Conservation (phyloP, 306 rosid genomes). For the Echinosophora koreensis region DNA sequence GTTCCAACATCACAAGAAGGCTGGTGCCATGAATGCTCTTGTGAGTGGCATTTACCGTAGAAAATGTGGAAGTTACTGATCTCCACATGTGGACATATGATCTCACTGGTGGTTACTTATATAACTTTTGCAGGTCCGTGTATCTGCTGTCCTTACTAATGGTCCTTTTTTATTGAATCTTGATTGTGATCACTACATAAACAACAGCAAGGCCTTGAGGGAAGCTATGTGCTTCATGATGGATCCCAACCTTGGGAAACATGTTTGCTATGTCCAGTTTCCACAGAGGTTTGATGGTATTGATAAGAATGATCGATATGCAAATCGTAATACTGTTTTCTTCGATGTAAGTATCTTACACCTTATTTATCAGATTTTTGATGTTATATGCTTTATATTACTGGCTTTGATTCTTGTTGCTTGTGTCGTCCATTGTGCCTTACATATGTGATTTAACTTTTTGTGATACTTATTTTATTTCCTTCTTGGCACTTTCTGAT, state of each 20-base stretch:
- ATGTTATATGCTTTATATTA: slow-evolving; percentile 6
- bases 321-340: slow-evolving; percentile 96
- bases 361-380: background rate
- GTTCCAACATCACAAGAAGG: slow-evolving; percentile 99
- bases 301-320: slow-evolving; percentile 93
- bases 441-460: background rate
- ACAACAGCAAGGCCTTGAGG: slow-evolving; percentile 96
- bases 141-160: slow-evolving; percentile 96
- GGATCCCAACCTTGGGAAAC: slow-evolving; percentile 97
- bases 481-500: slow-evolving; percentile 33
- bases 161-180: slow-evolving; percentile 98
- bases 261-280: slow-evolving; percentile 94
- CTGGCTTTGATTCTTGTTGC: slow-evolving; percentile 16
- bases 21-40: slow-evolving; percentile 99
- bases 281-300: slow-evolving; percentile 99
- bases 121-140: slow-evolving; percentile 76
- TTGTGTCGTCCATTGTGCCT: background rate
- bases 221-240: slow-evolving; percentile 99
- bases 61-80: slow-evolving; percentile 13
- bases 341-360: slow-evolving; percentile 76
- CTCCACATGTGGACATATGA: background rate
- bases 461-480: slow-evolving; percentile 14
- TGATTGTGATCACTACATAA: slow-evolving; percentile 98
- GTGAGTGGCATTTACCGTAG: slow-evolving; percentile 58
- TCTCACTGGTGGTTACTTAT: slow-evolving; percentile 21